A percentile compares a stretch with the other conserved stretches of the same genome.
Conservation (phyloP, 148 eudicot genomes). For the Arbutus unedo region DNA sequence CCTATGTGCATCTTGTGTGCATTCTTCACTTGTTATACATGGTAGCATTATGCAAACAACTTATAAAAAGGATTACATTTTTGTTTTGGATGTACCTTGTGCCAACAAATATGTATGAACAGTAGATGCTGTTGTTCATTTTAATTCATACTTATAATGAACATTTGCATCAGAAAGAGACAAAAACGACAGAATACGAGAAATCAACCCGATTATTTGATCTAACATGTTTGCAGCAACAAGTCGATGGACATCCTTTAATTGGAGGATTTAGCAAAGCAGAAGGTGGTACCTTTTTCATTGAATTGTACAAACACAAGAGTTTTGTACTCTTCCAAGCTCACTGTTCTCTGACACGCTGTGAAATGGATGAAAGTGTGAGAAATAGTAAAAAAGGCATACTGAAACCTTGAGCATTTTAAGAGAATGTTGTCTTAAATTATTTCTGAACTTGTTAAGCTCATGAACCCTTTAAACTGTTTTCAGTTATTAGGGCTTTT, state of each 20-base stretch:
- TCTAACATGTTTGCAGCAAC: slow-evolving; percentile 1
- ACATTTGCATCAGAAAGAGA: not conserved
- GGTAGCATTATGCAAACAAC: not conserved
- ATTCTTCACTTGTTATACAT: not conserved
- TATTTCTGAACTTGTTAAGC: not conserved
- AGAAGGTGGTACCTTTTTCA: slow-evolving; percentile 11
- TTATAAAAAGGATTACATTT: not conserved
- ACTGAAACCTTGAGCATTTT: not conserved
- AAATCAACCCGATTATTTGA: not conserved
- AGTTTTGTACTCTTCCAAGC: slow-evolving; percentile 26
- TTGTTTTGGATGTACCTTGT: not conserved
- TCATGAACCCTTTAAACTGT: not conserved
- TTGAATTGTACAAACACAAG: slow-evolving; percentile 33
- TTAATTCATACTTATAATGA: not conserved
- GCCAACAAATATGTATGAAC: not conserved
- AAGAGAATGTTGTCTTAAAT: too few species aligned
- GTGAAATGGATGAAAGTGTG: not conserved
- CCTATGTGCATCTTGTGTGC: not conserved
- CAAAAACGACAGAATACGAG: not conserved
- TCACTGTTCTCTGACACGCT: slow-evolving; percentile 25
- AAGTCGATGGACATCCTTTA: not conserved
- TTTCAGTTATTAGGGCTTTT: not conserved
- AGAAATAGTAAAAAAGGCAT: not conserved
- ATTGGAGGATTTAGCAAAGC: not conserved
- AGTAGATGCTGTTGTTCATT: not conserved